Conservation (phyloP, 305 asterid species). For the Fraxinus sp. region DNA sequence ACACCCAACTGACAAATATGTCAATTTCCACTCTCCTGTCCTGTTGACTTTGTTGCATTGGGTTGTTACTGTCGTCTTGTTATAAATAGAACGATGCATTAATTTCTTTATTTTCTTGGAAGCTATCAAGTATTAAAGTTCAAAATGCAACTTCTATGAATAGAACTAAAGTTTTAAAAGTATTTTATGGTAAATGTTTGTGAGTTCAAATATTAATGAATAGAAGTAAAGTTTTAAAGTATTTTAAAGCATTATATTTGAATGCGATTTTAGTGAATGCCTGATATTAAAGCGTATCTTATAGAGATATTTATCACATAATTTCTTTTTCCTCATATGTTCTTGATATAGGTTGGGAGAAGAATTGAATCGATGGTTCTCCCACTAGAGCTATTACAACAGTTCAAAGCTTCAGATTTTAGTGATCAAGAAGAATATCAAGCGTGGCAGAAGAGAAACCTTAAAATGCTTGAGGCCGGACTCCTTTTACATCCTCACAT, state of each 20-base stretch:
- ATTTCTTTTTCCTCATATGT: not conserved
- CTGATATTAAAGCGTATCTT: not conserved
- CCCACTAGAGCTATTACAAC: conserved; percentile 52
- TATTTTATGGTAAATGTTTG: not conserved
- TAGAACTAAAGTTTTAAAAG: not conserved
- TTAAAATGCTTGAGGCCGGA: conserved; percentile 45
- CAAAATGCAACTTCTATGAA: not conserved
- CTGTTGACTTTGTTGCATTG: not conserved
- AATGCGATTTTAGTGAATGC: not conserved
- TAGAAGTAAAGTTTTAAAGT: too few relatives aligned
- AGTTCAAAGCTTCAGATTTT: conserved; percentile 52
- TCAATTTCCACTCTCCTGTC: not conserved
- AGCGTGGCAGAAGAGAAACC: conserved; percentile 47
- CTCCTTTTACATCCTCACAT: conserved; percentile 47
- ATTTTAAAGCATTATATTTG: not conserved
- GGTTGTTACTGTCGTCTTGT: not conserved
- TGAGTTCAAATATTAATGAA: not conserved
- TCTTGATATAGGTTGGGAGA: conserved; percentile 36
- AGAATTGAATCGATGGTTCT: conserved; percentile 44
- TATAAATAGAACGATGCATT: not conserved
- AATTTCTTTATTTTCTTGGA: not conserved
- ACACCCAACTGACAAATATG: not conserved
- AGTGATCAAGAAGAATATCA: conserved; percentile 42
- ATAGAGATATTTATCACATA: not conserved
- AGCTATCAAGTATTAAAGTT: not conserved